A percentile compares a stretch with the other conserved stretches of the same genome.
Evolutionary conservation across 345 rosid species (phyloP).

Genomic region (Eucalyptus sp.): DNA sequence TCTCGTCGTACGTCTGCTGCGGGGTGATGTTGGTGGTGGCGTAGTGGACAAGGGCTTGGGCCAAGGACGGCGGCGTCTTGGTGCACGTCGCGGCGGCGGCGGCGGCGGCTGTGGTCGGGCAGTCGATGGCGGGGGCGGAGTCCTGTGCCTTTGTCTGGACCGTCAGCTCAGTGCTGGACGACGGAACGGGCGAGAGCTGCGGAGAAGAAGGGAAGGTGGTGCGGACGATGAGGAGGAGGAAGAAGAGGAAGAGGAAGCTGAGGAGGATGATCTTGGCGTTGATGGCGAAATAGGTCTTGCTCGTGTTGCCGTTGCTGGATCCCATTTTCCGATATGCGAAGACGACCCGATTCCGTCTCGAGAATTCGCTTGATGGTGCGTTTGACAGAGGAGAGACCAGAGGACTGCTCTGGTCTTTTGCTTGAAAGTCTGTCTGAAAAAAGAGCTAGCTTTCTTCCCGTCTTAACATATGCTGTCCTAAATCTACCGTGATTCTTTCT

Average conservation of each 20-base stretch:
- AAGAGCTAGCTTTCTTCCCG: neutral
- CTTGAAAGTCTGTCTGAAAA: neutral
- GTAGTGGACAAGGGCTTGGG: conserved; percentile 68
- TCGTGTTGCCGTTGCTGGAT: neutral
- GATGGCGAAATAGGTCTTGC: conserved; percentile 10
- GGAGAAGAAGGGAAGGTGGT: conserved; percentile 26
- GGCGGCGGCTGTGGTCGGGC: conserved; percentile 2
- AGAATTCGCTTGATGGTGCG: neutral
- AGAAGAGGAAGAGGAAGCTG: conserved; percentile 20
- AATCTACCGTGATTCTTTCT: neutral
- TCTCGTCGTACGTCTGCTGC: conserved; percentile 72
- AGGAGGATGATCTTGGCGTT: conserved; percentile 25
- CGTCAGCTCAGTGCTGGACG: neutral
- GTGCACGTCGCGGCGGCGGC: conserved; percentile 12
- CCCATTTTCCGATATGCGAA: neutral
- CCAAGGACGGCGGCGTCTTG: conserved; percentile 55
- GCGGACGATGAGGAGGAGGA: conserved; percentile 29
- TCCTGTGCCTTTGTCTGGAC: neutral
- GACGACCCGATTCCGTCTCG: neutral
- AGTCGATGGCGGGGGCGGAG: neutral
- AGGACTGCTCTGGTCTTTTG: neutral
- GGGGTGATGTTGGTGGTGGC: conserved; percentile 72
- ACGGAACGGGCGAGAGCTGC: neutral
- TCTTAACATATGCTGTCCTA: neutral
- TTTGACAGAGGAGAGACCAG: neutral